phyloP scores from a whole-genome alignment of 2,329 filamentous ascomycete species.

The Neonectria punicea region DNA sequence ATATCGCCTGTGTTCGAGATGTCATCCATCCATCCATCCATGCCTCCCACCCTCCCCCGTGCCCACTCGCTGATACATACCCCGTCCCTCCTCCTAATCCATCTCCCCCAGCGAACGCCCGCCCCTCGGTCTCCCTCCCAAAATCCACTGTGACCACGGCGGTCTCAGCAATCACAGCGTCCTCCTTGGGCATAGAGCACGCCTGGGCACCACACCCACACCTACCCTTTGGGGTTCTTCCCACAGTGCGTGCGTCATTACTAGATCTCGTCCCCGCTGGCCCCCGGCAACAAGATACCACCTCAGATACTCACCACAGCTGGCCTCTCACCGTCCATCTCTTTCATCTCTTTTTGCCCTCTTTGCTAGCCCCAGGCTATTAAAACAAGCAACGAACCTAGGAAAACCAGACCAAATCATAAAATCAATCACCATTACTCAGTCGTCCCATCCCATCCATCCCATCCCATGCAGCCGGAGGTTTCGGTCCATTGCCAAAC shows the following conservation, averaged over 20 bases:
- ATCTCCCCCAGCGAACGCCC: slow-evolving; percentile 14
- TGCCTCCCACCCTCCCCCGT: slow-evolving; percentile 28
- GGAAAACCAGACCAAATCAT: slow-evolving; percentile 8
- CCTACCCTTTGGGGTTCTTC: slow-evolving; percentile 13
- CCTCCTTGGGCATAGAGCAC: slow-evolving; percentile 12
- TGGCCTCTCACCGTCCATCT: slow-evolving; percentile 27
- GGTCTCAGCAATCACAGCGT: slow-evolving; percentile 24
- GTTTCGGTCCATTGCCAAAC: background rate
- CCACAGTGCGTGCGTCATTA: slow-evolving; percentile 36
- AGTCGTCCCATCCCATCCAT: slow-evolving; percentile 1
- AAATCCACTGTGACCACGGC: slow-evolving; percentile 24
- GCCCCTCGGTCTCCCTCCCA: slow-evolving; percentile 30
- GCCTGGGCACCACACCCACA: slow-evolving; percentile 16
- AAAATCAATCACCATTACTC: slow-evolving; percentile 10
- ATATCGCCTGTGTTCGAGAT: slow-evolving; percentile 16
- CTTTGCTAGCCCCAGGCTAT: slow-evolving; percentile 11
- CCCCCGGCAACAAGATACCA: slow-evolving; percentile 32
- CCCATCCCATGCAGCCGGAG: slow-evolving; percentile 1
- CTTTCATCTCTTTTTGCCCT: slow-evolving; percentile 13
- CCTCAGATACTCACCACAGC: background rate
- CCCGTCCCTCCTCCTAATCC: slow-evolving; percentile 19
- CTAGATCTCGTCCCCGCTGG: slow-evolving; percentile 38
- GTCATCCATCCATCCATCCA: slow-evolving; percentile 36
- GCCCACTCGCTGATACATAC: slow-evolving; percentile 26
- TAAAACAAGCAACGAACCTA: slow-evolving; percentile 29